Conservation (phyloP, 257 asterid species). For the Capsicum baccatum region DNA sequence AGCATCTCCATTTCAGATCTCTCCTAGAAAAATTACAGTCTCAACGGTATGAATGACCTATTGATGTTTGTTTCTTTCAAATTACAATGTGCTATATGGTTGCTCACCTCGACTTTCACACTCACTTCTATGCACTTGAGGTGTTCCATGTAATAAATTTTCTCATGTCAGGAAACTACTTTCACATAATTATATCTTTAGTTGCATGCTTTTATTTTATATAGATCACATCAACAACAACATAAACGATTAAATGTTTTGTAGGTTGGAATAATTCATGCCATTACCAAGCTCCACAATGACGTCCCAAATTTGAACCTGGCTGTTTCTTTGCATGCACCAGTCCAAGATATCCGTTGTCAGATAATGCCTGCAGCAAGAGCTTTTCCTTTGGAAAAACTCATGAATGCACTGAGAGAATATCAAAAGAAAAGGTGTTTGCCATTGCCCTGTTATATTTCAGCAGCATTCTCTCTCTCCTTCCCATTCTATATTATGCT, state of each 20-base stretch:
- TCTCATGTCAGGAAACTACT: not conserved
- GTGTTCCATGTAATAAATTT: not conserved
- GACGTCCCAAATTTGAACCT: conserved; percentile 84
- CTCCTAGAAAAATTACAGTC: conserved; percentile 84
- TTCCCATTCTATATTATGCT: not conserved
- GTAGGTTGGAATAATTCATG: conserved; percentile 94
- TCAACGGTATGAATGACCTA: conserved; percentile 68
- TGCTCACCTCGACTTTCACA: not conserved
- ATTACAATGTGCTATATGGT: not conserved
- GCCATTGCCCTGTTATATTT: not conserved
- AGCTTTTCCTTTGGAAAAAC: conserved; percentile 89
- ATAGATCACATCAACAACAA: not conserved
- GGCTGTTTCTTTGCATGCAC: conserved; percentile 97
- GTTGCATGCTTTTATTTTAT: conserved; percentile 3
- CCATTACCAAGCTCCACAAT: conserved; percentile 74
- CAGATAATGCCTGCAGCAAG: conserved; percentile 99
- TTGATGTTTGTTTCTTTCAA: not conserved
- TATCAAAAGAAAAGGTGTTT: conserved; percentile 78
- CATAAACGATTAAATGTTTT: not conserved
- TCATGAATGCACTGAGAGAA: conserved; percentile 74
- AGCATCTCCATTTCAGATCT: conserved; percentile 78
- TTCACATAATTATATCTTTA: not conserved
- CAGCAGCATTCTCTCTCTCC: not conserved
- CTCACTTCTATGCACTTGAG: not conserved
- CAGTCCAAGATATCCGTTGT: conserved; percentile 93